These are phyloP conservation scores for Ascochyta koolunga DNA, from an alignment of 2,329 filamentous ascomycete species.

Conservation along the genomic window DNA sequence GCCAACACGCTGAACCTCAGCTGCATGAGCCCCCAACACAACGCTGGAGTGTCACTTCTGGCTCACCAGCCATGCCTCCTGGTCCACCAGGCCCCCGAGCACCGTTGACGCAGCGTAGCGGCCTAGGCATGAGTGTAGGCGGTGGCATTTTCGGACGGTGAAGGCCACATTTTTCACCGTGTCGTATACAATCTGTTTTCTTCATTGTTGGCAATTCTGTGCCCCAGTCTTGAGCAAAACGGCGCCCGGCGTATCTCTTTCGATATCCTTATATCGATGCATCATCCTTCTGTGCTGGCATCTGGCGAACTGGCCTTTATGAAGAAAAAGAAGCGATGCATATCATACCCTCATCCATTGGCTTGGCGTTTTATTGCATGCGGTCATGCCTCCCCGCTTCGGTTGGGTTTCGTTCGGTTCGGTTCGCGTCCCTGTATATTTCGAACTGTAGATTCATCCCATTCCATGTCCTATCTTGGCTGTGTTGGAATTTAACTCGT, in stretches of 20 bases:
- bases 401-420: too few species aligned
- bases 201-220: not conserved
- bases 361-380: conserved; percentile 20
- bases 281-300: not conserved
- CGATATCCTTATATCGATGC: not conserved
- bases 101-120: conserved; percentile 38
- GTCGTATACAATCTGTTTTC: conserved; percentile 13
- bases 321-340: conserved; percentile 9
- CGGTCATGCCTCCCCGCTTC: conserved; percentile 5
- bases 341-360: conserved; percentile 17
- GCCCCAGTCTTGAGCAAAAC: not conserved
- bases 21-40: conserved; percentile 33
- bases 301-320: conserved; percentile 3
- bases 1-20: conserved; percentile 28
- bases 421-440: not conserved
- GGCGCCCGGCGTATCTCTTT: conserved; percentile 2
- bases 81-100: conserved; percentile 31
- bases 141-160: conserved; percentile 42
- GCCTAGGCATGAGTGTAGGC: conserved; percentile 35
- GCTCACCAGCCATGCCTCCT: conserved; percentile 22
- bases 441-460: not conserved
- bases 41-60: conserved; percentile 29
- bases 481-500: not conserved
- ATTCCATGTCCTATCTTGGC: not conserved
- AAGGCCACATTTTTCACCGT: not conserved